These are phyloP conservation scores for Leptographium galeiforme DNA, from an alignment of 2,329 filamentous ascomycete species.

Conservation along the genomic window DNA sequence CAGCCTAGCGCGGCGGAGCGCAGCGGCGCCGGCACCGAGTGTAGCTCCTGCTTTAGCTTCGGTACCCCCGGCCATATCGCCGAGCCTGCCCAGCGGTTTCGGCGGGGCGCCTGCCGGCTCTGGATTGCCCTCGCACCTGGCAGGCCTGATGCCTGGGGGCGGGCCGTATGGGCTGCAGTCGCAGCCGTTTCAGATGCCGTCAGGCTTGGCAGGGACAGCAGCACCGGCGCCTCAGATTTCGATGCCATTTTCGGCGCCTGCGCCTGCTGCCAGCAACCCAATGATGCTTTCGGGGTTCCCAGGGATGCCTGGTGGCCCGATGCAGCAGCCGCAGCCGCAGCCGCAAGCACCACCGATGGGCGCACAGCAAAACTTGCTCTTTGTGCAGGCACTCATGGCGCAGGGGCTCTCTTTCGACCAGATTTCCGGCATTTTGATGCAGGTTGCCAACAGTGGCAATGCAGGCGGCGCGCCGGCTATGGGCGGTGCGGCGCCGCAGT, in stretches of 20 bases:
- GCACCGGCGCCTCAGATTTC: slow-evolving; percentile 13
- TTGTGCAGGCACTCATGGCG: slow-evolving; percentile 62
- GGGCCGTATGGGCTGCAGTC: slow-evolving; percentile 25
- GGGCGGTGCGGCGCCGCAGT: not conserved
- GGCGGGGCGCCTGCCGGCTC: slow-evolving; percentile 15
- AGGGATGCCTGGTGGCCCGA: slow-evolving; percentile 1
- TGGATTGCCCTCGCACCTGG: slow-evolving; percentile 10
- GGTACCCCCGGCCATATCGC: slow-evolving; percentile 1
- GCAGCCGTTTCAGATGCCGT: slow-evolving; percentile 20
- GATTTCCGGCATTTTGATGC: slow-evolving; percentile 47
- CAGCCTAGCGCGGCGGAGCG: slow-evolving; percentile 67
- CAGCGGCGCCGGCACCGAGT: slow-evolving; percentile 23
- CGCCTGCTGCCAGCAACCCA: slow-evolving; percentile 17
- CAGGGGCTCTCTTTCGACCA: slow-evolving; percentile 69
- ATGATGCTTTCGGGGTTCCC: slow-evolving; percentile 4
- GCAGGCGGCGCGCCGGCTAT: slow-evolving; percentile 15
- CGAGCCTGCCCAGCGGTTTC: slow-evolving; percentile 1
- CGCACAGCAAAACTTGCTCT: slow-evolving; percentile 56
- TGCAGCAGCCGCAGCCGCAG: not conserved
- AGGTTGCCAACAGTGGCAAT: slow-evolving; percentile 27
- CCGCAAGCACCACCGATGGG: not conserved
- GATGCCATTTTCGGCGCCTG: slow-evolving; percentile 13
- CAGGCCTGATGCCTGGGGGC: slow-evolving; percentile 13
- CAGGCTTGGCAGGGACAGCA: slow-evolving; percentile 9
- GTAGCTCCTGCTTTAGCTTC: slow-evolving; percentile 14